phyloP scores from a whole-genome alignment of 2,329 filamentous ascomycete genomes.

The Chalaropsis thielavioides region DNA sequence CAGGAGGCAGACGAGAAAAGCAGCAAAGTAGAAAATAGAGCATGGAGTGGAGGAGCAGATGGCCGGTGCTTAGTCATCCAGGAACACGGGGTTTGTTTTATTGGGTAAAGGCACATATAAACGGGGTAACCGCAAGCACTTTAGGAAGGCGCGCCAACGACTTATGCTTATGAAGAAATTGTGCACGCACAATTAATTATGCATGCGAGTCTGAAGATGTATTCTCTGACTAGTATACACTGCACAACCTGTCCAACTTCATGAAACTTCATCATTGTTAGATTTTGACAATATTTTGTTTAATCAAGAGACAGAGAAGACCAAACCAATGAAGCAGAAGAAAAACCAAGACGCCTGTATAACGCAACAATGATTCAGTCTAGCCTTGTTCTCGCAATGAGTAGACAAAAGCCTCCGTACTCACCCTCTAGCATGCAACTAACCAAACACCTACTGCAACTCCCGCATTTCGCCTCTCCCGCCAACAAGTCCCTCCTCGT shows the following conservation, averaged over 20 bases:
- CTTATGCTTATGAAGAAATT: too few species aligned
- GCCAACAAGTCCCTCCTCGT: neutral
- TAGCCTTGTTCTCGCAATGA: neutral
- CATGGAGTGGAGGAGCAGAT: too few species aligned
- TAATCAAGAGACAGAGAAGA: neutral
- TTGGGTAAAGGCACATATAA: neutral
- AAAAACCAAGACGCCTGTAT: constrained; percentile 1
- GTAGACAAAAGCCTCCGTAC: neutral
- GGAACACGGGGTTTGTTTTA: neutral
- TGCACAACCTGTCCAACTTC: constrained; percentile 36
- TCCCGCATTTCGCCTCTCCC: neutral
- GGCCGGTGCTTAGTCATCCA: too few species aligned
- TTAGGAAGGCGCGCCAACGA: too few species aligned
- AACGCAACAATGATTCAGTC: neutral
- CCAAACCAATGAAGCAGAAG: neutral
- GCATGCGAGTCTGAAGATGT: too few species aligned
- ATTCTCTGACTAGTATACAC: too few species aligned
- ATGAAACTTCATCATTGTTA: constrained; percentile 34
- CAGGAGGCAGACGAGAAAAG: neutral
- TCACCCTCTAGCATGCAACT: neutral
- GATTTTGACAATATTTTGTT: neutral
- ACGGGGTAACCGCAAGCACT: too few species aligned
- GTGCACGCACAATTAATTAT: too few species aligned
- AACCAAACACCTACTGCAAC: neutral
- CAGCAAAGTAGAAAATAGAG: neutral